Evolutionary conservation across 2,329 filamentous ascomycete species (phyloP), one percentile per base, ranked within the genome.

Genomic region (Colletotrichum sp.): DNA sequence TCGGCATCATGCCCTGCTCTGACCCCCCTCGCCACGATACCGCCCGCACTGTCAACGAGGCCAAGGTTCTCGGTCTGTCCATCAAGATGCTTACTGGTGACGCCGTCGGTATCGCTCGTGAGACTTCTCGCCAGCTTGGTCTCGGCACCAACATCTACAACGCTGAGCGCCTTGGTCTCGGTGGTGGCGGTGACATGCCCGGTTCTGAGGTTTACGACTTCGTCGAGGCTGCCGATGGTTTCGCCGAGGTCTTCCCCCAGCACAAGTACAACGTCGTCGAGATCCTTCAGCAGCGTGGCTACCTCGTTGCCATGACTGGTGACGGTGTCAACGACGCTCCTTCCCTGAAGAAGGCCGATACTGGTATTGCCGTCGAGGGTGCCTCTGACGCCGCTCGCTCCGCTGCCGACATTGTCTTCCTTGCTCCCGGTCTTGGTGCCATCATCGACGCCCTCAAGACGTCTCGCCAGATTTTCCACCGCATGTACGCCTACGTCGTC

Each of bases 1-100:
- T 98, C 80, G 95, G 95, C 82, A 98, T 98, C 82, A 96, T 98
- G 95, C 95, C 96, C 83, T 98, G 95, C 91, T 95, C 93, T 81
- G 95, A 98, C 85, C 96, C 96, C 81, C 95, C 95, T 80, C 95
- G 96, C 83, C 93, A 98, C 88, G 95, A 98, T 83, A 98, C 96
- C 80, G 95, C 93, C 81, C 95, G 95, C 85, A 98, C 96, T 77
- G 95, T 98, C 88, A 94, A 95, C 85, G 95, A 98, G 87, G 95
- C 95, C 82, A 96, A 97, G 90, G 91, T 89, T 78, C 92, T 98
- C 75, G 95, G 95, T 89, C 90, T 98, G 77, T 96, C 94, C 80
- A 96, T 98, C 88, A 98, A 98, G 91, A 98, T 98, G 95, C 92
- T 98, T 88, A 98, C 96, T 87, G 95, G 95, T 91, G 95, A 98